Evolutionary conservation across 371 early-diverging fungal species (phyloP).

Genomic region (Phascolomyces articulosus): DNA sequence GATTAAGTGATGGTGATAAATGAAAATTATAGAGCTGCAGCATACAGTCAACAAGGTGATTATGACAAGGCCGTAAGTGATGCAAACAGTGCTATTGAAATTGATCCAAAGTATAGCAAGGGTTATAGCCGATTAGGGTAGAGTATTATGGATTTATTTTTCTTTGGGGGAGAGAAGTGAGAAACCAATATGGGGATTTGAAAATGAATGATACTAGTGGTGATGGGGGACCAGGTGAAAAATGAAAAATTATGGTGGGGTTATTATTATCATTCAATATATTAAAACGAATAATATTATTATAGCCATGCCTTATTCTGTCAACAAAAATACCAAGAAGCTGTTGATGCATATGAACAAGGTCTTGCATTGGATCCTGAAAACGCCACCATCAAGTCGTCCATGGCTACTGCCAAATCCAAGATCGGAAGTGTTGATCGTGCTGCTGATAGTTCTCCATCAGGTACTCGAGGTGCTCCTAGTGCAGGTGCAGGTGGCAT

Average conservation of each 20-base stretch:
- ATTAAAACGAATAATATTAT: not conserved
- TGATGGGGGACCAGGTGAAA: not conserved
- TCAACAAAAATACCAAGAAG: conserved; percentile 79
- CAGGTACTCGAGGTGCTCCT: conserved; percentile 35
- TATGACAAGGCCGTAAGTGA: conserved; percentile 89
- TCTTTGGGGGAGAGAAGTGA: no score
- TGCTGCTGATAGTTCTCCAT: conserved; percentile 34
- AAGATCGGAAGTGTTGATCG: conserved; percentile 47
- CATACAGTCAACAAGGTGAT: conserved; percentile 87
- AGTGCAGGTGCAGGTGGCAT: conserved; percentile 63
- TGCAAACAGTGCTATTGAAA: conserved; percentile 79
- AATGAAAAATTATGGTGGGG: not conserved
- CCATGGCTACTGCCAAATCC: conserved; percentile 64
- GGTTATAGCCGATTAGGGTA: conserved; percentile 94
- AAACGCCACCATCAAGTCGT: conserved; percentile 72
- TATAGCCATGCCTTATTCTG: conserved; percentile 88
- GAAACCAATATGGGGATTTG: no score
- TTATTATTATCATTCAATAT: not conserved
- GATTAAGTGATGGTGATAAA: no score
- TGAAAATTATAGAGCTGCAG: conserved; percentile 79
- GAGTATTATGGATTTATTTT: not conserved
- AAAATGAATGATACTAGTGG: not conserved
- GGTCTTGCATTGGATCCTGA: conserved; percentile 91
- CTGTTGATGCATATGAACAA: conserved; percentile 88
- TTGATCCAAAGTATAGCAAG: conserved; percentile 90